Conservation (phyloP, 2,329 filamentous ascomycete genomes). For the Colletotrichum lini region DNA sequence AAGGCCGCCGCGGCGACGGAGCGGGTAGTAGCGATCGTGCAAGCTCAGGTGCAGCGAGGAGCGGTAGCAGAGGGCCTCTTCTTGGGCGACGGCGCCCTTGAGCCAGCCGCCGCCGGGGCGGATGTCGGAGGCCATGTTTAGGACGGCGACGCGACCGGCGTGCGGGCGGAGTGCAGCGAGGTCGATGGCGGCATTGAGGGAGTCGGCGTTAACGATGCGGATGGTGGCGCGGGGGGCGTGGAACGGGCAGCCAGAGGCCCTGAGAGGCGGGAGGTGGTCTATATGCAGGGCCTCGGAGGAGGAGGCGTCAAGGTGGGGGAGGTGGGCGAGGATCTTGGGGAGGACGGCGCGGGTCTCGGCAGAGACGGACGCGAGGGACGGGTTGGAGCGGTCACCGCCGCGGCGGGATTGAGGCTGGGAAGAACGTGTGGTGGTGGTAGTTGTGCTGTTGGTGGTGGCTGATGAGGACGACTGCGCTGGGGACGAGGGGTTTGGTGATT, state of each 20-base stretch:
- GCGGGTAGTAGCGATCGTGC: slow-evolving; percentile 66
- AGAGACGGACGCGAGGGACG: slow-evolving; percentile 50
- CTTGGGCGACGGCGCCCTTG: slow-evolving; percentile 74
- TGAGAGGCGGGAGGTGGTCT: slow-evolving; percentile 56
- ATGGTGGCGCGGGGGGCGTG: slow-evolving; percentile 54
- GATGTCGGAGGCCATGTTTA: slow-evolving; percentile 76
- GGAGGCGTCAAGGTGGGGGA: slow-evolving; percentile 57
- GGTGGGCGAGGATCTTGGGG: slow-evolving; percentile 60
- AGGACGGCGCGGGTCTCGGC: slow-evolving; percentile 63
- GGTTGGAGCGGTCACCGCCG: slow-evolving; percentile 25
- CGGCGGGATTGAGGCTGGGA: slow-evolving; percentile 2
- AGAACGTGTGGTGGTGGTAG: background rate
- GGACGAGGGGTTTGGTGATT: background rate
- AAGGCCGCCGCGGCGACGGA: slow-evolving; percentile 62
- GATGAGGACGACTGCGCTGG: background rate
- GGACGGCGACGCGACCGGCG: slow-evolving; percentile 64
- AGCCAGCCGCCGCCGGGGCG: slow-evolving; percentile 75
- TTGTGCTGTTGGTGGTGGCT: background rate
- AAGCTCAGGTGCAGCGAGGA: slow-evolving; percentile 67
- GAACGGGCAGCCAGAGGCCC: slow-evolving; percentile 58
- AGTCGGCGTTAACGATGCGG: slow-evolving; percentile 69
- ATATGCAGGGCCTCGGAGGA: slow-evolving; percentile 56
- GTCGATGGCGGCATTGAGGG: slow-evolving; percentile 68
- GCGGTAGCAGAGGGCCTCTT: slow-evolving; percentile 78
- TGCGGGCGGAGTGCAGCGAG: slow-evolving; percentile 48